A percentile compares a stretch with the other conserved stretches of the same genome.
Conservation (phyloP, 2,329 filamentous ascomycete genomes). For the Colletotrichum spaethianum region DNA sequence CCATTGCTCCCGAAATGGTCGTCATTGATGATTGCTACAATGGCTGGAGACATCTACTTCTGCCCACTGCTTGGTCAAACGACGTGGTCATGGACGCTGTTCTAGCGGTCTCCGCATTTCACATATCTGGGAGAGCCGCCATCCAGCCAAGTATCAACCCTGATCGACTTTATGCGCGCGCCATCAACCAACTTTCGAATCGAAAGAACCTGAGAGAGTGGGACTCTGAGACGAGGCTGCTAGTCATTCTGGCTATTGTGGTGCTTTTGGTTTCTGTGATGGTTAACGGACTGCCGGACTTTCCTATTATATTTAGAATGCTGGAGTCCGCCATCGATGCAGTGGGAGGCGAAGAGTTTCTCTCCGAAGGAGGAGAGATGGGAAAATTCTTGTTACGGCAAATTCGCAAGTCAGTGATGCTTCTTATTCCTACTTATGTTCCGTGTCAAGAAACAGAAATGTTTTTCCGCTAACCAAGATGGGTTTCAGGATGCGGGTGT, state of each 20-base stretch:
- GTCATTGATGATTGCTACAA: constrained; percentile 43
- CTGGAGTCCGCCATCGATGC: constrained; percentile 46
- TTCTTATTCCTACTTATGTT: not conserved
- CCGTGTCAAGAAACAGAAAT: not conserved
- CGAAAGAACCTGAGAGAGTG: constrained; percentile 1
- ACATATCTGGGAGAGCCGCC: constrained; percentile 31
- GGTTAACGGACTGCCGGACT: constrained; percentile 47
- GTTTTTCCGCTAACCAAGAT: not conserved
- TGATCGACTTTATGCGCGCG: not conserved
- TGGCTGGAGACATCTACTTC: constrained; percentile 43
- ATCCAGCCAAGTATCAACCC: not conserved
- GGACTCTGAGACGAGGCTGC: constrained; percentile 5
- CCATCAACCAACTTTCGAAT: not conserved
- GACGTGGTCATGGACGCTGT: constrained; percentile 47
- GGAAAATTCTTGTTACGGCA: constrained; percentile 16
- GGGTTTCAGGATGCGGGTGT: constrained; percentile 11
- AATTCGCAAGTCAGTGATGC: constrained; percentile 26
- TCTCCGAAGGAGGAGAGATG: not conserved
- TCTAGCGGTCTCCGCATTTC: constrained; percentile 46
- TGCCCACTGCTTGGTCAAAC: constrained; percentile 43
- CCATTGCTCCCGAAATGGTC: constrained; percentile 46
- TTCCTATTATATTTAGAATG: constrained; percentile 46
- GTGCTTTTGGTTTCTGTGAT: constrained; percentile 45
- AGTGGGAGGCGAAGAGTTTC: constrained; percentile 43
- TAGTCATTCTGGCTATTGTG: constrained; percentile 43